Conservation (phyloP, 2,329 filamentous ascomycete genomes). For the Cytospora leucostoma region DNA sequence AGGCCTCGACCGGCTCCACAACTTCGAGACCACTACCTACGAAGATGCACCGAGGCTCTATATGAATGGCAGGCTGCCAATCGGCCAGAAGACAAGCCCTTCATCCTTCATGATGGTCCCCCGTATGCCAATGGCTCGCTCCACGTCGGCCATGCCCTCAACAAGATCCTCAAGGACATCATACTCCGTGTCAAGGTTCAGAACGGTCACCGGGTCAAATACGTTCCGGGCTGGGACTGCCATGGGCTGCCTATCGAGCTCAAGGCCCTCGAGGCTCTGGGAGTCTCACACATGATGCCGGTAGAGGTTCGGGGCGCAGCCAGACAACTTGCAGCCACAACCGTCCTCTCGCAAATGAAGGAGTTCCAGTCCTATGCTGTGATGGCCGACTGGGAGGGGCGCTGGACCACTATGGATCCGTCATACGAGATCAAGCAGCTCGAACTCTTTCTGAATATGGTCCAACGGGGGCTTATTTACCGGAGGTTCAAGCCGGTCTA, state of each 20-base stretch:
- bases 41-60: slow-evolving; percentile 80
- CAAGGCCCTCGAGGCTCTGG: slow-evolving; percentile 73
- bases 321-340: slow-evolving; percentile 64
- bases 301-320: slow-evolving; percentile 66
- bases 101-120: slow-evolving; percentile 90
- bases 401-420: slow-evolving; percentile 78
- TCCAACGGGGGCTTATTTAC: slow-evolving; percentile 72
- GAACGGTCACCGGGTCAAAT: slow-evolving; percentile 72
- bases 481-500: slow-evolving; percentile 81
- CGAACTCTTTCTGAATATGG: slow-evolving; percentile 73
- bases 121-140: slow-evolving; percentile 93
- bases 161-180: slow-evolving; percentile 96
- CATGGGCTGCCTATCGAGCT: slow-evolving; percentile 96
- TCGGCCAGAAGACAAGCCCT: slow-evolving; percentile 58
- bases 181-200: slow-evolving; percentile 80
- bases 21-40: slow-evolving; percentile 61
- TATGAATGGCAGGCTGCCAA: slow-evolving; percentile 80
- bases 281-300: slow-evolving; percentile 48
- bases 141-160: slow-evolving; percentile 91
- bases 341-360: slow-evolving; percentile 71
- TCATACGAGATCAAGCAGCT: slow-evolving; percentile 75
- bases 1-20: slow-evolving; percentile 56
- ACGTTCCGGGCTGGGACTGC: slow-evolving; percentile 95
- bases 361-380: slow-evolving; percentile 73
- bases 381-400: slow-evolving; percentile 77